Evolutionary conservation across 805 yeast species (phyloP).

Genomic region (Ogataea trehaloabstinens): DNA sequence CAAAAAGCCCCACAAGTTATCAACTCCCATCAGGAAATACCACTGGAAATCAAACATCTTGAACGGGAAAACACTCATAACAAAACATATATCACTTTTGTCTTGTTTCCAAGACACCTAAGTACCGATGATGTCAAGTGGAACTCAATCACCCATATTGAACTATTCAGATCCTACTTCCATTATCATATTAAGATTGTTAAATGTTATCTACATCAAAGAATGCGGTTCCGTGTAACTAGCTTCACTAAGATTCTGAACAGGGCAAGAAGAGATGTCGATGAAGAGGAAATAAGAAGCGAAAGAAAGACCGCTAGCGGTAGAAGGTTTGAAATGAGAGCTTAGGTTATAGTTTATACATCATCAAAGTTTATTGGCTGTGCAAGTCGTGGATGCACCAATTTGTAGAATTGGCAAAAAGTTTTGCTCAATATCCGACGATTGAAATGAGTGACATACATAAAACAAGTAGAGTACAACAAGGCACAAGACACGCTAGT

Average conservation of each 20-base stretch:
- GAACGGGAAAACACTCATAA: conserved; percentile 35
- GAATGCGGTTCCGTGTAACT: conserved; percentile 95
- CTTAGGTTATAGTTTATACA: too few relatives aligned
- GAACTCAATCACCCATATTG: conserved; percentile 86
- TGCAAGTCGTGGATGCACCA: too few relatives aligned
- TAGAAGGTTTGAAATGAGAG: conserved; percentile 52
- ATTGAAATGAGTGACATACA: too few relatives aligned
- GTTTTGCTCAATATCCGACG: too few relatives aligned
- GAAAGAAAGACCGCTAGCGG: conserved; percentile 71
- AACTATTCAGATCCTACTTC: conserved; percentile 92
- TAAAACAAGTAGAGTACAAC: too few relatives aligned
- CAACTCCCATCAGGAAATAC: conserved; percentile 88
- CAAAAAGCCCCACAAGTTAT: conserved; percentile 98
- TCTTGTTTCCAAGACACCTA: conserved; percentile 79
- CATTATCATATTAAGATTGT: conserved; percentile 98
- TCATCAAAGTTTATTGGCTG: too few relatives aligned
- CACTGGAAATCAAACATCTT: conserved; percentile 69
- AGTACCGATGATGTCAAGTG: conserved; percentile 62
- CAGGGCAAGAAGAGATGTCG: conserved; percentile 93
- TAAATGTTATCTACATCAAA: conserved; percentile 95
- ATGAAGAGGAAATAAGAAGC: conserved; percentile 54
- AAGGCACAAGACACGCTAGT: too few relatives aligned
- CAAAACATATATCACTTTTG: conserved; percentile 57
- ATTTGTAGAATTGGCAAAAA: too few relatives aligned
- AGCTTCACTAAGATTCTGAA: conserved; percentile 93